Evolutionary conservation across 441 rosid species (phyloP).

Genomic region (Melastoma candidum): DNA sequence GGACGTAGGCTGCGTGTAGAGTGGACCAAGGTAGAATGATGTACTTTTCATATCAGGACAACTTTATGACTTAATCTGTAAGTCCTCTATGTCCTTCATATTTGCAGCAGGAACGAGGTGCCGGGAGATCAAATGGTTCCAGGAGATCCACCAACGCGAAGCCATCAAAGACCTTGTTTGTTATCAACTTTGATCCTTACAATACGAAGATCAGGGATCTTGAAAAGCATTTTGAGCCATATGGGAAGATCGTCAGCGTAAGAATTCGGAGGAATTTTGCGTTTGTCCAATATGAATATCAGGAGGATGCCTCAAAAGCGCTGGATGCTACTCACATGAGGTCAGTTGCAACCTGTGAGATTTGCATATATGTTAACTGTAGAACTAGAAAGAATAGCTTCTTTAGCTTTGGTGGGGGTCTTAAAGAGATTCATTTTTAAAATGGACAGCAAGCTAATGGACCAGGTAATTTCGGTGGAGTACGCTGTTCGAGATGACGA

Average conservation of each 20-base stretch:
- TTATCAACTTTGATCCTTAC: constrained; percentile 84
- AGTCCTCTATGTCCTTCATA: constrained; percentile 10
- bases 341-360: constrained; percentile 20
- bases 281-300: constrained; percentile 75
- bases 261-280: constrained; percentile 97
- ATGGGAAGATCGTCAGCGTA: constrained; percentile 75
- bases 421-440: not conserved
- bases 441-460: constrained; percentile 14
- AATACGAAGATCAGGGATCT: constrained; percentile 75
- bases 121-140: constrained; percentile 47
- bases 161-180: constrained; percentile 92
- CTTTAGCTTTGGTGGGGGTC: not conserved
- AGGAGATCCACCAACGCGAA: constrained; percentile 48
- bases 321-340: constrained; percentile 78
- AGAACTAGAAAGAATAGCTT: not conserved
- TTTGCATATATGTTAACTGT: not conserved
- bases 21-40: constrained; percentile 71
- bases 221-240: constrained; percentile 90
- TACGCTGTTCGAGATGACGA: not conserved
- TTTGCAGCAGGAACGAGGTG: constrained; percentile 74
- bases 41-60: not conserved
- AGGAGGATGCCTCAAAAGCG: constrained; percentile 84
- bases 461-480: too few relatives aligned
- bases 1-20: constrained; percentile 96
- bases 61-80: not conserved